Base-by-base conservation (phyloP, 2,329 filamentous ascomycete genomes). In the Calonectria honghensis region DNA sequence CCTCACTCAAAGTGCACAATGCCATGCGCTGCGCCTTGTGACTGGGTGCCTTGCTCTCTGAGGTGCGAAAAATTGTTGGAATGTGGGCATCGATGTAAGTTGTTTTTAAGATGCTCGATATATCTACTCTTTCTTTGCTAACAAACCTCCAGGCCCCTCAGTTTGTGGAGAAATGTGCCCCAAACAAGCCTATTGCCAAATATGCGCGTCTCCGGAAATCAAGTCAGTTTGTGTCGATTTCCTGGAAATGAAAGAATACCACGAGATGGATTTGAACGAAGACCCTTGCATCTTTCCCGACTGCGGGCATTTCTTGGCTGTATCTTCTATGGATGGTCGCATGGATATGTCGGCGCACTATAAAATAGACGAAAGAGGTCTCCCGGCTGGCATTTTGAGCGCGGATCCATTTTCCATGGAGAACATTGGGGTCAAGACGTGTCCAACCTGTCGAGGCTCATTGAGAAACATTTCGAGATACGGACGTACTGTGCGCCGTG, bases 1-100 rank as follows among this genome's bases (percentile, higher is more conserved):
- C 86, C 86, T 10, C 93, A 94, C 77, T 79, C 83, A 45, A 84
- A 77, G 2, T 90, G 88, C 68, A 82, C 82, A 0, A 87, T 91
- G 86, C 90, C 90, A 4, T 95, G 93, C 75, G 91, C 92, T 0
- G 93, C 90, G 0, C 93, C 93, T 0, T 95, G 93, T 80, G 86
- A 94, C 76, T 89, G 91, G 84, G 79, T 94, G 0, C 94, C 93
- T 1, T 95, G 93, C 80, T 89, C 89, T 1, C 82, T 84, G 1
- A 16, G 57, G 20, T 63, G 57, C 7, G 57, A 41, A n/a, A 41
- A 63, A 41, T 6, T 63, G 37, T 29, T 63, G 35, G 57, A 20
- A 20, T 63, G 57, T 20, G 35, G 14, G 14, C 57, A 63, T 63
- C 57, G 18, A 63, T 63, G 57, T 63, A 41, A 63, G 57, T 41